These are phyloP conservation scores for Trichoderma oligosporum DNA, from an alignment of 2,329 filamentous ascomycete genomes.

Conservation along the genomic window DNA sequence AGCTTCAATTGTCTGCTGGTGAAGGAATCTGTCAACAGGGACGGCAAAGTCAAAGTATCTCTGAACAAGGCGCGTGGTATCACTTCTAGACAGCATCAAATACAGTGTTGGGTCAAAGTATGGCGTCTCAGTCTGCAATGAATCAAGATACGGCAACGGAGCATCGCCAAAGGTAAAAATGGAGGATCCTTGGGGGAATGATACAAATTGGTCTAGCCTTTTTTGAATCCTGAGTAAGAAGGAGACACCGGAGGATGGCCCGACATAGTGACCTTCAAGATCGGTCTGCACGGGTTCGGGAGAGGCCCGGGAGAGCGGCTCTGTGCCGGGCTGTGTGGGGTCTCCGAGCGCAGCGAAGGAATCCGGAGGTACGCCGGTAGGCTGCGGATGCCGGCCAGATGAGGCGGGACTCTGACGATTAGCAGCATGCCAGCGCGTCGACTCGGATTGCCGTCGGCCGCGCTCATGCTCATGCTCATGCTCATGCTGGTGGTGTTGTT, in stretches of 20 bases:
- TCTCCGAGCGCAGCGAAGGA: conserved; percentile 13
- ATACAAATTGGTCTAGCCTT: conserved; percentile 7
- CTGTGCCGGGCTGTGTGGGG: conserved; percentile 12
- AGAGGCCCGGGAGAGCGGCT: conserved; percentile 15
- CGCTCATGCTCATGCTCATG: no score
- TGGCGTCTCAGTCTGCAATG: neutral
- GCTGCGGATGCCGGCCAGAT: neutral
- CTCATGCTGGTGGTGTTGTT: conserved; percentile 1
- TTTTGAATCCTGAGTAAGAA: conserved; percentile 15
- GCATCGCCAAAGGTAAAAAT: conserved; percentile 15
- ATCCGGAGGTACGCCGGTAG: conserved; percentile 7
- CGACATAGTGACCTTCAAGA: conserved; percentile 14
- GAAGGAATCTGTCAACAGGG: conserved; percentile 12
- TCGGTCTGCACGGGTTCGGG: conserved; percentile 15
- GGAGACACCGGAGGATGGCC: conserved; percentile 11
- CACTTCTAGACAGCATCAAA: conserved; percentile 9
- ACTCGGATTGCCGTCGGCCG: conserved; percentile 9
- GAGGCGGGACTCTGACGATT: conserved; percentile 3
- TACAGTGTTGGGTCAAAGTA: conserved; percentile 14
- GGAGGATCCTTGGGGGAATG: conserved; percentile 10
- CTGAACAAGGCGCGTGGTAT: conserved; percentile 15
- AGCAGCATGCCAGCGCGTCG: conserved; percentile 4
- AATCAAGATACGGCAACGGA: conserved; percentile 14
- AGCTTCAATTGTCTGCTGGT: conserved; percentile 9
- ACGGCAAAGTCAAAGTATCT: conserved; percentile 15